Conservation (phyloP, 1,284 basidiomycete species). For the Puccinia horiana region DNA sequence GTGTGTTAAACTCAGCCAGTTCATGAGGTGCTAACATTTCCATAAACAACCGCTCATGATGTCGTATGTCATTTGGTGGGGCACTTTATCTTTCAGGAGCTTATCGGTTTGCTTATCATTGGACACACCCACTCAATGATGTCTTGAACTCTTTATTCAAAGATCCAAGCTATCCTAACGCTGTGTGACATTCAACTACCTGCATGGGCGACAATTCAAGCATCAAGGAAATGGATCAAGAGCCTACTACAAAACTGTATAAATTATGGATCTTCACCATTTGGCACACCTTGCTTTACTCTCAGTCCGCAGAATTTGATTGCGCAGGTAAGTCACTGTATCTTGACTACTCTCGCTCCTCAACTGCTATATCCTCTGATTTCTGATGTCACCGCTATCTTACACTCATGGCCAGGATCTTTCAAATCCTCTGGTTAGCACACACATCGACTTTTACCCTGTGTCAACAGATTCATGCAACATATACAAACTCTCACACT, state of each 20-base stretch:
- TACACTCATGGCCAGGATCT: constrained; percentile 5
- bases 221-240: not conserved
- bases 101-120: not conserved
- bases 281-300: not conserved
- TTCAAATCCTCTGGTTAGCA: too few relatives aligned
- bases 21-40: too few relatives aligned
- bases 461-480: too few relatives aligned
- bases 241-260: not conserved
- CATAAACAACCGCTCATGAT: too few relatives aligned
- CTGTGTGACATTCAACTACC: not conserved
- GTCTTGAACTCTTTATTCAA: not conserved
- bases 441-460: too few relatives aligned
- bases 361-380: not conserved
- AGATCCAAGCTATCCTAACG: not conserved
- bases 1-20: too few relatives aligned
- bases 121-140: not conserved
- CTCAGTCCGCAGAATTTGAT: not conserved
- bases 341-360: too few relatives aligned
- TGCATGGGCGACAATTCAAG: not conserved
- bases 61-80: too few relatives aligned
- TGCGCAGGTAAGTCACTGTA: not conserved
- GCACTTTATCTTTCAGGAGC: constrained; percentile 57
- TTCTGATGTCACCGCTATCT: rapidly evolving
- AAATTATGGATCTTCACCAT: too few relatives aligned
- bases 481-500: not conserved